phyloP scores from a whole-genome alignment of 768 basidiomycete species.

The Rhizopogon rudus region DNA sequence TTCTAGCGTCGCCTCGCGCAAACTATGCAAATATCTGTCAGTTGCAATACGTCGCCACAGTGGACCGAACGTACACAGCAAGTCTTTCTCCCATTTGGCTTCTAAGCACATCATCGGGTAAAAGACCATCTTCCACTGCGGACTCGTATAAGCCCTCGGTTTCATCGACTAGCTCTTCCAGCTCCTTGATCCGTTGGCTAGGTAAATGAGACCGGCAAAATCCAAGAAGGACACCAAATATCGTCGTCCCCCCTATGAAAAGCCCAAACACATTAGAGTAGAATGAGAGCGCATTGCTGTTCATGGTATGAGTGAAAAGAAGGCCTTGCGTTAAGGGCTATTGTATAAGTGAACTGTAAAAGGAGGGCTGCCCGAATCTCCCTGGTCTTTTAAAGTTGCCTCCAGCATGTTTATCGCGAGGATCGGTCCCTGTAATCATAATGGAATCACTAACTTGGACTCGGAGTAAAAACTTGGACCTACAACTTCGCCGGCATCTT shows the following conservation, averaged over 20 bases:
- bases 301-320: not conserved
- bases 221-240: not conserved
- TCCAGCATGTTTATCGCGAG: not conserved
- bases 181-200: not conserved
- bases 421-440: too few relatives aligned
- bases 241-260: not conserved
- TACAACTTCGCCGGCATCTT: not conserved
- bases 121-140: not conserved
- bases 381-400: not conserved
- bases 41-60: not conserved
- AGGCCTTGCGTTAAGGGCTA: too few relatives aligned
- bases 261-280: conserved; percentile 2
- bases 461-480: too few relatives aligned
- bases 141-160: not conserved
- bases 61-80: not conserved
- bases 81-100: not conserved
- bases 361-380: too few relatives aligned
- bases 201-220: not conserved
- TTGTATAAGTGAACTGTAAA: too few relatives aligned
- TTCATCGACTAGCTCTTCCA: not conserved
- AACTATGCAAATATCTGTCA: not conserved
- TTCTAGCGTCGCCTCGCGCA: not conserved
- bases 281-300: not conserved
- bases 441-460: too few relatives aligned
- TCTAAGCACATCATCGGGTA: not conserved